Evolutionary conservation across 2,329 filamentous ascomycete genomes (phyloP), one percentile per base, ranked within the genome.

Genomic region (Cercospora sp.): DNA sequence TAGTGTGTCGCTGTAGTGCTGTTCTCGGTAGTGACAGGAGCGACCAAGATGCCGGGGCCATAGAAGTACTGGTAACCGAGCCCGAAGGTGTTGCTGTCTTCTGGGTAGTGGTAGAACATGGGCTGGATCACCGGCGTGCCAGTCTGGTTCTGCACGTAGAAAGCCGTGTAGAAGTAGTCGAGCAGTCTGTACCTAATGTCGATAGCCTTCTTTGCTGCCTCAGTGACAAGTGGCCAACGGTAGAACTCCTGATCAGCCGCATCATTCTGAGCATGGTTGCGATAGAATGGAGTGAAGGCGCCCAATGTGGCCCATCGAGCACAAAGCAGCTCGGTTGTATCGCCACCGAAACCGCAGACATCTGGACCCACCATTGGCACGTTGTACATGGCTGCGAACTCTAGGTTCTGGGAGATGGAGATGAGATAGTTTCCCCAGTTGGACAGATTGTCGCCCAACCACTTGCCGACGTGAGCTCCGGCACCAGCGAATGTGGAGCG

Each of bases 161-260:
- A 83, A 0, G 88, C 87, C 1, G 91, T 93, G 82, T 94, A 94
- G 68, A 92, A 84, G 80, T 94, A 94, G 74, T 93, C 91, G 12
- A 94, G 83, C n/a, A 94, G 82, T 33, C 86, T 84, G 80, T 94
- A 94, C n/a, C 91, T 86, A 59, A 89, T 88, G 31, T 85, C 85
- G 73, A 94, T 92, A 18, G 88, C 90, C 67, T 87, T 89, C 65
- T 85, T 85, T 0, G 90, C 90, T 0, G 90, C 89, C 8, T 84
- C 80, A 0, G 90, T 83, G 5, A 91, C 90, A 1, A 82, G 79
- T 0, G 83, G 80, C 89, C 90, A 93, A 57, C 82, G 85, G 78
- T 93, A 94, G 77, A 91, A 90, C 76, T 93, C 91, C 75, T 93
- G 91, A 3, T 78, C 77, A n/a, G 85, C 82, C 3, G 78, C 77